Base-by-base conservation (phyloP, 2,329 filamentous ascomycete genomes). In the Arthrobotrys musiformis region DNA sequence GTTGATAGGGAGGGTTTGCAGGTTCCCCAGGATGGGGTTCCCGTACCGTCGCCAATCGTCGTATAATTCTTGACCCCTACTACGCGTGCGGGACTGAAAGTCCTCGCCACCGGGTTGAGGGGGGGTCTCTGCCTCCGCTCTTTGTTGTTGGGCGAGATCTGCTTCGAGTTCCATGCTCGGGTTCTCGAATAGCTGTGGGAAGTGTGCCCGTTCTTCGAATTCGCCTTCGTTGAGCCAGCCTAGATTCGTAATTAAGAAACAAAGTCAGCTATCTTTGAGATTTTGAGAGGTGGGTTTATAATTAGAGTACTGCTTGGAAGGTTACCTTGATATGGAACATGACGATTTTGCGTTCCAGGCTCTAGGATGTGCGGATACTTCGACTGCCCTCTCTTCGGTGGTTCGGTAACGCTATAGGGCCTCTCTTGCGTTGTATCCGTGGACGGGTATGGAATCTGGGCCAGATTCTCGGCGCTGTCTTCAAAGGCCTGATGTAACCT, bases 21-120 rank as follows among this genome's bases (percentile, higher is more conserved):
- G 26, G 33, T 73, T 73, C 42, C 69, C 69, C 8, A 73, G 24
- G 11, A 73, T 73, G 1, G 69, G 69, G 2, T 6, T 19, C 2
- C 33, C 37, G 13, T 60, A 40, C 13, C 48, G 46, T 8, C 19
- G 40, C 69, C 69, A 73, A 4, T 66, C 26, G 13, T 66, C 33
- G 22, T 22, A 44, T 1, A 73, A n/a, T 11, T 40, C 46, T 15
- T 28, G 7, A 17, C 9, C n/a, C n/a, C 1, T 11, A 7, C 15
- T 19, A 4, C 1, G 13, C 60, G 22, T 11, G 4, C 7, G n/a
- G n/a, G n/a, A n/a, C 2, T 22, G 28, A 26, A 60, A 9, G 15
- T 40, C 0, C n/a, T 22, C n/a, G 60, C 40, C n/a, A 33, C 28
- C 2, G 40, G n/a, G 5, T 17, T 1, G 6, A 28, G 28, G 28